Base-by-base conservation (phyloP, 768 basidiomycete genomes). In the Mycena olivaceomarginata region DNA sequence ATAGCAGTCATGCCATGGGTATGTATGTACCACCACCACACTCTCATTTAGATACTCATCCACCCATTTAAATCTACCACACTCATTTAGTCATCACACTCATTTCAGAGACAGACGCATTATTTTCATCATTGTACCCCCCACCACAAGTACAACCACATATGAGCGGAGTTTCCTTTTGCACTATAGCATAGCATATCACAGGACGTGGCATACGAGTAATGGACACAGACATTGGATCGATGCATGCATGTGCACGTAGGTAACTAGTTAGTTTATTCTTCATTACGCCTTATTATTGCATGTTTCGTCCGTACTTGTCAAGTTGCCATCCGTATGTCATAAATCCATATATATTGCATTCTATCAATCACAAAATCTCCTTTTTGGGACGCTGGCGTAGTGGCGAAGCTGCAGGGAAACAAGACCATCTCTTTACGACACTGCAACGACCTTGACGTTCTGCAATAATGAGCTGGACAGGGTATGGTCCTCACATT, bases 391-490 rank as follows among this genome's bases (percentile, higher is more conserved):
- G 67, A 63, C 31, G 48, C 37, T 2, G 60, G 73, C 59, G 73
- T 60, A 63, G 73, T 74, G 59, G 31, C 62, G 8, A 62, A 48
- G 73, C 40, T 31, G 67, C 39, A 64, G 41, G n/a, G 7, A n/a
- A 75, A 75, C 68, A 70, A 46, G 66, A 60, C 45, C 74, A 70
- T n/a, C 45, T 31, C 31, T 22, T 22, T 15, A 66, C 40, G 16
- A 39, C 22, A 3, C 22, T 31, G 37, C 51, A n/a, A 48, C 66
- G 20, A 48, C 60, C 12, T 11, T 22, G 71, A 31, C 60, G 6
- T 37, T 46, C 1, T 45, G 20, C 51, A 45, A 57, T 51, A 64
- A 85, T 85, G 84, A 85, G 84, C 66, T 85, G 84, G 84, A 82
- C 83, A 22, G 84, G 84, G 84, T 82, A 77, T 40, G 16, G 25